Evolutionary conservation across 345 rosid genomes (phyloP).

Genomic region (Boechera retrofracta): DNA sequence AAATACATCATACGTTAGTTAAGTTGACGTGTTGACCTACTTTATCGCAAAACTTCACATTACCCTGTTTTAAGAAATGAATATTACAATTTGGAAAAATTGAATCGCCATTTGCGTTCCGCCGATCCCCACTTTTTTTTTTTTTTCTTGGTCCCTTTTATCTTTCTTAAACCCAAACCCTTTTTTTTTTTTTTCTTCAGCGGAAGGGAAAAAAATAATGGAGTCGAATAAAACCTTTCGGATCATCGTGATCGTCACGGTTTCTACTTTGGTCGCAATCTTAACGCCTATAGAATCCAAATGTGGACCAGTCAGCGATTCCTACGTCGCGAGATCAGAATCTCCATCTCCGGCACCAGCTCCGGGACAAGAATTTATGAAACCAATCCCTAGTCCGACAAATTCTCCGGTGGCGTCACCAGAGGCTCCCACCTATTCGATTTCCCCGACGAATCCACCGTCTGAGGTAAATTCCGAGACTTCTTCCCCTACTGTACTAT

Average conservation of each 20-base stretch:
- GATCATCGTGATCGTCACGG: constrained; percentile 37
- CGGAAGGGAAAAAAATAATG: constrained; percentile 20
- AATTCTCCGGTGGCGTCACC: neutral
- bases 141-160: neutral
- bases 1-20: neutral
- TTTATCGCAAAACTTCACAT: constrained; percentile 37
- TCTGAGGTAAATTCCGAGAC: neutral
- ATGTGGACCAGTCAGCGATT: constrained; percentile 12
- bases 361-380: neutral
- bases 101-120: constrained; percentile 35
- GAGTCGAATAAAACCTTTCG: constrained; percentile 3
- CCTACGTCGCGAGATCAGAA: constrained; percentile 15
- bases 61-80: neutral
- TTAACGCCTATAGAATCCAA: constrained; percentile 34
- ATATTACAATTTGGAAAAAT: neutral
- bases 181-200: neutral
- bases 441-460: neutral
- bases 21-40: constrained; percentile 32
- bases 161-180: neutral
- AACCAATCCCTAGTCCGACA: neutral
- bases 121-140: constrained; percentile 4
- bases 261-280: constrained; percentile 35
- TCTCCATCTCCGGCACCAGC: constrained; percentile 18
- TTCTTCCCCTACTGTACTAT: neutral
- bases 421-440: neutral